Conservation (phyloP, 2,329 filamentous ascomycete genomes). For the Xylariaceae sp. region DNA sequence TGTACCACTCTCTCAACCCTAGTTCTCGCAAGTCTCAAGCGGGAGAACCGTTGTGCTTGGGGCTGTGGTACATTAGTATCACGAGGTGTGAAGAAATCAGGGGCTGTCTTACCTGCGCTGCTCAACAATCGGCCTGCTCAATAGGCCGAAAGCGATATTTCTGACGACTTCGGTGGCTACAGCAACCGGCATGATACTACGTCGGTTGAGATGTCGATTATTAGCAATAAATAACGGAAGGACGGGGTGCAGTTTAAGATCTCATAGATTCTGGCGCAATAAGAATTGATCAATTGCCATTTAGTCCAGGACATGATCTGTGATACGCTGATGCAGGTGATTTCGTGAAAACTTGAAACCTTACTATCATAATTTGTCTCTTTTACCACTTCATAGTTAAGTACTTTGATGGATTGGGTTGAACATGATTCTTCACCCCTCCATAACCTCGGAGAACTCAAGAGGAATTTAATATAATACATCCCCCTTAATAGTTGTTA, state of each 20-base stretch:
- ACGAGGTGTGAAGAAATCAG: too few relatives aligned
- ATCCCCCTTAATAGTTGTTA: too few relatives aligned
- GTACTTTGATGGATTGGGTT: too few relatives aligned
- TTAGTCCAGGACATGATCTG: too few relatives aligned
- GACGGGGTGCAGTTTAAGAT: not conserved
- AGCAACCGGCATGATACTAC: not conserved
- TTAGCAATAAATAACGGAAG: not conserved
- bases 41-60: not conserved
- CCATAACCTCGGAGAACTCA: too few relatives aligned
- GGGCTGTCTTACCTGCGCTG: not conserved
- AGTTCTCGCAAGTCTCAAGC: not conserved
- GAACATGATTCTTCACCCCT: too few relatives aligned
- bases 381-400: too few relatives aligned
- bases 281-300: not conserved
- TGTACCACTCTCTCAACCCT: not conserved
- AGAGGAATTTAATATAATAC: too few relatives aligned
- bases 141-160: not conserved
- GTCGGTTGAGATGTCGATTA: not conserved
- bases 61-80: not conserved
- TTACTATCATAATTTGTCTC: too few relatives aligned
- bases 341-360: too few relatives aligned
- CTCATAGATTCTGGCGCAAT: constrained; percentile 2
- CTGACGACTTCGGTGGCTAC: not conserved
- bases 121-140: not conserved
- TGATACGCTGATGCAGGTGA: too few relatives aligned